Conservation (phyloP, 257 asterid genomes). For the Jaltomata sinuosa region DNA sequence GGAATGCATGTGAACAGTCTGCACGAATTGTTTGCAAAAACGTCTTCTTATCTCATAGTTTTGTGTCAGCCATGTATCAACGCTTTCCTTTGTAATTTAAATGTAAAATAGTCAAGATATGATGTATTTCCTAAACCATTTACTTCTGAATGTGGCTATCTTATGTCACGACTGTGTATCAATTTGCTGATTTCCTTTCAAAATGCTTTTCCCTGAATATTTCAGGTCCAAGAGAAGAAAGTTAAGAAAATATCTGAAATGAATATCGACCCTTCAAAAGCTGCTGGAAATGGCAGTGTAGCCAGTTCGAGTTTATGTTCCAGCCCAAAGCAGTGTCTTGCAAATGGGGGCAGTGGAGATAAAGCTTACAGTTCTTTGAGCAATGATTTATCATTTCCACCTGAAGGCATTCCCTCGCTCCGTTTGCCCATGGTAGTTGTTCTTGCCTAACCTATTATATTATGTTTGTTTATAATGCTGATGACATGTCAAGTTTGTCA, state of each 20-base stretch:
- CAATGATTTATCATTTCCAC: slow-evolving; percentile 37
- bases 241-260: slow-evolving; percentile 55
- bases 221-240: slow-evolving; percentile 77
- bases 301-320: slow-evolving; percentile 45
- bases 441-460: slow-evolving; percentile 21
- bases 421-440: slow-evolving; percentile 79
- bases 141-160: not conserved
- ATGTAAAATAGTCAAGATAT: not conserved
- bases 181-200: not conserved
- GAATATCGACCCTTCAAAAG: slow-evolving; percentile 37
- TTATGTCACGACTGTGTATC: not conserved
- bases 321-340: slow-evolving; percentile 39
- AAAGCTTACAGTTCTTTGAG: slow-evolving; percentile 33
- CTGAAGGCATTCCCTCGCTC: slow-evolving; percentile 45
- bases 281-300: slow-evolving; percentile 41
- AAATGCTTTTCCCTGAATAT: not conserved
- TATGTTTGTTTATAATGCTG: not conserved
- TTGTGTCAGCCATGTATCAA: not conserved
- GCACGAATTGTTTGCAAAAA: not conserved
- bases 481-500: not conserved
- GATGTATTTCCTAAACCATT: not conserved
- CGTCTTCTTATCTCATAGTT: not conserved
- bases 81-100: not conserved
- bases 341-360: slow-evolving; percentile 46
- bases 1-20: not conserved